Percentiles rank a stretch among this genome's conserved stretches.
Conservation (phyloP, 73 alveolate genomes). For the Paramecium sexaurelia region DNA sequence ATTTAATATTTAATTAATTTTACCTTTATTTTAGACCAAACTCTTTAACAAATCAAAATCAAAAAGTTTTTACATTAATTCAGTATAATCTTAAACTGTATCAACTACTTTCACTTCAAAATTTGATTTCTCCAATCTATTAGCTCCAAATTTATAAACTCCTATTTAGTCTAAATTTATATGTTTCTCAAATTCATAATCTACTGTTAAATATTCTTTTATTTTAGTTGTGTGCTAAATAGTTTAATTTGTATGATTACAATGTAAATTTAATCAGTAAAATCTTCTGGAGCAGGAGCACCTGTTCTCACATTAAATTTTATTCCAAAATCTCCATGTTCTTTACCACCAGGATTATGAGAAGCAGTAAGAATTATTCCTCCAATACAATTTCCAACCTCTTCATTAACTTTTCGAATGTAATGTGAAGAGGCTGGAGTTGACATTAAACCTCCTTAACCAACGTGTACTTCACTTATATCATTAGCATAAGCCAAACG, state of each 20-base stretch:
- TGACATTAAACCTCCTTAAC: conserved; percentile 94
- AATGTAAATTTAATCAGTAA: conserved; percentile 87
- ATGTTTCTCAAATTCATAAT: conserved; percentile 74
- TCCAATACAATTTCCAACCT: conserved; percentile 92
- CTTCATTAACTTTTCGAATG: conserved; percentile 87
- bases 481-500: conserved; percentile 96
- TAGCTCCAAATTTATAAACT: background rate
- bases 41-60: conserved; percentile 91
- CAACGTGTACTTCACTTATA: conserved; percentile 86
- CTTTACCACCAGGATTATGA: conserved; percentile 99
- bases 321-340: conserved; percentile 95
- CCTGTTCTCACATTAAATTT: conserved; percentile 97
- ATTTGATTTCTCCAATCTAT: conserved; percentile 40
- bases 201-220: conserved; percentile 76
- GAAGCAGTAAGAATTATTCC: conserved; percentile 98
- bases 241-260: conserved; percentile 63
- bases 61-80: conserved; percentile 87
- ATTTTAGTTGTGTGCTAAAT: conserved; percentile 75
- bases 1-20: background rate
- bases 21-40: conserved; percentile 78
- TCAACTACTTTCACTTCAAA: conserved; percentile 83
- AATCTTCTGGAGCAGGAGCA: conserved; percentile 98
- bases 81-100: conserved; percentile 89
- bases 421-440: conserved; percentile 97
- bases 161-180: conserved; percentile 72